Conservation (phyloP, 1,284 basidiomycete species). For the Rhodotorula sp. region DNA sequence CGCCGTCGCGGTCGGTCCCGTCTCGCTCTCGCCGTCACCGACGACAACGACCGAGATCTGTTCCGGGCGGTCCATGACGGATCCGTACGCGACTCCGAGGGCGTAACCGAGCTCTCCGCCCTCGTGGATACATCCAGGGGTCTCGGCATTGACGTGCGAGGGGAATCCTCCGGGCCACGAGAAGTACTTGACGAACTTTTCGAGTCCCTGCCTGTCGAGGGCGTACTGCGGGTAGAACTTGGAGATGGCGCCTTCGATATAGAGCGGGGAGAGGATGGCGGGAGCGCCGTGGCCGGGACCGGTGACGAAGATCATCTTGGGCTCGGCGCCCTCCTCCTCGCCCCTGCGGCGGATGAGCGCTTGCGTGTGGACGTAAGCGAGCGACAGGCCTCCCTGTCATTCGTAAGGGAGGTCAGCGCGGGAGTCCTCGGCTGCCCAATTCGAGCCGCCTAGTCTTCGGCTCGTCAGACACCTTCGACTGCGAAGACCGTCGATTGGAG, state of each 20-base stretch:
- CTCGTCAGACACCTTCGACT: no score
- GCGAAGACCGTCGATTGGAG: no score
- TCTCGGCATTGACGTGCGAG: slow-evolving; percentile 62
- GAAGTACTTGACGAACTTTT: slow-evolving; percentile 62
- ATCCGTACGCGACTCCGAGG: slow-evolving; percentile 68
- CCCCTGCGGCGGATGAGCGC: slow-evolving; percentile 58
- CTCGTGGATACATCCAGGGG: slow-evolving; percentile 83
- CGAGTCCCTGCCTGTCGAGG: slow-evolving; percentile 60
- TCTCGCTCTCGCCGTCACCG: slow-evolving; percentile 85
- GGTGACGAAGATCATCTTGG: slow-evolving; percentile 42
- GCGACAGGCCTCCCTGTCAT: slow-evolving; percentile 51
- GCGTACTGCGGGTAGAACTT: slow-evolving; percentile 70
- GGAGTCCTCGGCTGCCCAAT: no score
- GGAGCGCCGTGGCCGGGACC: slow-evolving; percentile 59
- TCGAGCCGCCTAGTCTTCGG: no score
- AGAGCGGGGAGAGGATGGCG: slow-evolving; percentile 72
- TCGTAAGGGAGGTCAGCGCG: no score
- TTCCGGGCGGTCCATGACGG: slow-evolving; percentile 81
- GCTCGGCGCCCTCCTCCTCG: slow-evolving; percentile 38
- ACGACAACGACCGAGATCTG: slow-evolving; percentile 74
- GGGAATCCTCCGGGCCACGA: slow-evolving; percentile 55
- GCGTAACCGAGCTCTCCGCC: slow-evolving; percentile 77
- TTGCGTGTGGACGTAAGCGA: slow-evolving; percentile 78
- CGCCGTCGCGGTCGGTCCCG: slow-evolving; percentile 71
- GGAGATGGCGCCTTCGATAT: slow-evolving; percentile 74